These are phyloP conservation scores for Helminthosporium solani DNA, from an alignment of 2,329 filamentous ascomycete genomes.

Conservation along the genomic window DNA sequence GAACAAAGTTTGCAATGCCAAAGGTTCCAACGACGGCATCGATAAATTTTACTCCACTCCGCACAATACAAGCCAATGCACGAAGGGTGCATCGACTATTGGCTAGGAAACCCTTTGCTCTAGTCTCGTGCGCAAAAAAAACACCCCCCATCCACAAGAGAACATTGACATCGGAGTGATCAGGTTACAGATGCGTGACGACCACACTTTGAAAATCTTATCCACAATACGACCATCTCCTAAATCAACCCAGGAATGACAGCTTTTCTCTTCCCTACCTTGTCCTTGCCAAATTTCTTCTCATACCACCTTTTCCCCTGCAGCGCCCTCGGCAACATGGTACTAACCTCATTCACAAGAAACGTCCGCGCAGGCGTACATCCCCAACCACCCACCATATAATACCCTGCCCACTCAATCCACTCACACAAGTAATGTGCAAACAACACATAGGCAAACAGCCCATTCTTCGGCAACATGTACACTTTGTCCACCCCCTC, in stretches of 20 bases:
- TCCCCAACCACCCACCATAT: slow-evolving; percentile 65
- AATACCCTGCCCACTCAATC: slow-evolving; percentile 93
- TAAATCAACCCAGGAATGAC: slow-evolving; percentile 63
- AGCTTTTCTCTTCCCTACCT: slow-evolving; percentile 72
- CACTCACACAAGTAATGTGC: slow-evolving; percentile 97
- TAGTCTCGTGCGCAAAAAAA: too few species aligned
- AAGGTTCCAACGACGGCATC: too few species aligned
- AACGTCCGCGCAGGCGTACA: slow-evolving; percentile 79
- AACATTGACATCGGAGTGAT: too few species aligned
- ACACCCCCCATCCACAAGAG: too few species aligned
- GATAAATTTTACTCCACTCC: too few species aligned
- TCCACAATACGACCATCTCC: neutral
- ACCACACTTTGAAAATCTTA: neutral
- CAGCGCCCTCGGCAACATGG: slow-evolving; percentile 85
- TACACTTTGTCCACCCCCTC: slow-evolving; percentile 76
- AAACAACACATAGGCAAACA: slow-evolving; percentile 81
- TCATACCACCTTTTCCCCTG: slow-evolving; percentile 84
- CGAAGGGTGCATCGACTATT: too few species aligned
- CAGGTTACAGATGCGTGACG: neutral
- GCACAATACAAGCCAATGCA: too few species aligned
- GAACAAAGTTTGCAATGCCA: too few species aligned
- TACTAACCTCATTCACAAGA: slow-evolving; percentile 80
- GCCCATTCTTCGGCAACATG: slow-evolving; percentile 76
- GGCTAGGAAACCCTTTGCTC: too few species aligned
- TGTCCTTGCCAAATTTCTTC: slow-evolving; percentile 81